Base-by-base conservation (phyloP, 2,329 filamentous ascomycete genomes). In the Claviceps humidiphila region DNA sequence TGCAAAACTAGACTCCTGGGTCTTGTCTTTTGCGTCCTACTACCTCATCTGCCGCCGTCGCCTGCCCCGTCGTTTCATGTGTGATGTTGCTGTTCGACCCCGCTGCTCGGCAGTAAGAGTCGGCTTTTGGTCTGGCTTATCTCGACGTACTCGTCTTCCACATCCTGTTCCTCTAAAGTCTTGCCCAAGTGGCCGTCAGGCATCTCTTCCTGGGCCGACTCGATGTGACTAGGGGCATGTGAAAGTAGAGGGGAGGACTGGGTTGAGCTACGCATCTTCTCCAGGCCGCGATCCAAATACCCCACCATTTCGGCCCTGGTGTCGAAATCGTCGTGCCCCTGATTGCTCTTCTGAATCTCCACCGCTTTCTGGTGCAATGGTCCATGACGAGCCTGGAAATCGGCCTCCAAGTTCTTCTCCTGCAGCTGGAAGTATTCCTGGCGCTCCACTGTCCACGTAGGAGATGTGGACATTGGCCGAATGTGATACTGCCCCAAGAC, bases 331-430 rank as follows among this genome's bases (percentile, higher is more conserved):
- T 70, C 67, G 30, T 64, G 63, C 9, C 55, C 50, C 24, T 57
- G 50, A 48, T 60, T 60, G 26, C 47, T 44, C 14, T 38, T 44
- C 16, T 63, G 61, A 8, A 71, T 61, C 2, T 70, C 68, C 53
- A 68, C 64, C 0, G 66, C 70, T 55, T 75, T 76, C 43, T 61
- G 64, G 58, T 72, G 73, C 5, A 80, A 63, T 11, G 69, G 66
- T 7, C 74, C 71, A 55, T 74, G 71, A 14, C 66, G 65, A 22
- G 62, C 58, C 55, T 71, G 67, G 51, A 80, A 74, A 52, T 78
- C 75, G 0, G 64, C 61, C 58, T 77, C 75, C 1, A 80, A 66
- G 30, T 71, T 67, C 43, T 66, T 68, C 59, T 80, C 75, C 47
- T 73, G 71, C 51, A 68, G 64, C 34, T 68, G 64, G 16, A 75